Conservation (phyloP, 2,329 filamentous ascomycete genomes). For the Neonectria ditissima region DNA sequence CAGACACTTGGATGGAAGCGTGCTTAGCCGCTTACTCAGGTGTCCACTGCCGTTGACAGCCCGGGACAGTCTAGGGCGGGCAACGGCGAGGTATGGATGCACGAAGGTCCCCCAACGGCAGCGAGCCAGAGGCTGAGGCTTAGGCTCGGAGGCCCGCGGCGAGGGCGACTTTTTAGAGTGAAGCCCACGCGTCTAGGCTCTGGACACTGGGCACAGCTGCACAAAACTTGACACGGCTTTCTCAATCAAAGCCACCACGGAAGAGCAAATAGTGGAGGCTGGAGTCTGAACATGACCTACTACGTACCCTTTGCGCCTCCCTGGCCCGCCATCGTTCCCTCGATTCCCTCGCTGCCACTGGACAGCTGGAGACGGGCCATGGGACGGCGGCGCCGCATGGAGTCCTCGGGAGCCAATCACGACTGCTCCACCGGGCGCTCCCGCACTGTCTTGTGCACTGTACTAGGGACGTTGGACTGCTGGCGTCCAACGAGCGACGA, state of each 20-base stretch:
- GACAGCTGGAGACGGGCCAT: slow-evolving; percentile 19
- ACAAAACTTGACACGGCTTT: background rate
- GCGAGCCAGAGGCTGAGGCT: background rate
- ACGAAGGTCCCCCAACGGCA: background rate
- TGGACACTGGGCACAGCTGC: background rate
- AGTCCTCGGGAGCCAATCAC: slow-evolving; percentile 18
- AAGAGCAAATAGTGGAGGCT: slow-evolving; percentile 26
- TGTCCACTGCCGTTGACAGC: background rate
- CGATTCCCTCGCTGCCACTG: background rate
- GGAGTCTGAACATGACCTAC: slow-evolving; percentile 13
- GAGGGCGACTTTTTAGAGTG: background rate
- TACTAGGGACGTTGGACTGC: slow-evolving; percentile 4
- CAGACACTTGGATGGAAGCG: background rate
- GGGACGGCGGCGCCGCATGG: slow-evolving; percentile 21
- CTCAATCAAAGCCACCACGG: slow-evolving; percentile 25
- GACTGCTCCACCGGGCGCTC: slow-evolving; percentile 3
- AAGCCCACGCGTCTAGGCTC: background rate
- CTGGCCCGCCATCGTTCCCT: slow-evolving; percentile 22
- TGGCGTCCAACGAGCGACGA: slow-evolving; percentile 15
- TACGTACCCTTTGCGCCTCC: slow-evolving; percentile 8
- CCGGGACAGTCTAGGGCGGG: background rate
- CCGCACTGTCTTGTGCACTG: slow-evolving; percentile 12
- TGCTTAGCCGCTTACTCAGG: background rate
- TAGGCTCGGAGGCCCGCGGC: background rate
- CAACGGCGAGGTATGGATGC: background rate